Evolutionary conservation across 345 rosid species (phyloP).

Genomic region (Salix viminalis): DNA sequence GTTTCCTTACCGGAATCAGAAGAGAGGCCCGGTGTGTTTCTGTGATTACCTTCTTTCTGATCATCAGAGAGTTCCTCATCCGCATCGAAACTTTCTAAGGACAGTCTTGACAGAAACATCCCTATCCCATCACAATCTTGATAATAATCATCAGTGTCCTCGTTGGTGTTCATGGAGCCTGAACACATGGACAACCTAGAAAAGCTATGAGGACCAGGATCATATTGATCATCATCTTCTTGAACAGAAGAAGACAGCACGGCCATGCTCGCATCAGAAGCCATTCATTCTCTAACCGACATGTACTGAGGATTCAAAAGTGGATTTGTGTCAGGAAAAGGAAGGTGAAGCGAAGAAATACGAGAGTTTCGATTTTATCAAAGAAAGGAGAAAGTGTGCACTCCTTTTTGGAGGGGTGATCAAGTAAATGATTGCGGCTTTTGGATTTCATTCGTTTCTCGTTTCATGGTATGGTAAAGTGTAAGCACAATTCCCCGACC

Average conservation of each 20-base stretch:
- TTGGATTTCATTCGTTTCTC: constrained; percentile 24
- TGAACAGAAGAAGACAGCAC: constrained; percentile 24
- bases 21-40: constrained; percentile 24
- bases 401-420: background rate
- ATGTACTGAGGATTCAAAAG: background rate
- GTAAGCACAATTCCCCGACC: background rate
- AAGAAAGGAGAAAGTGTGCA: background rate
- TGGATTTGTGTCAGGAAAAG: background rate
- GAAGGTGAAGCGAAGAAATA: background rate
- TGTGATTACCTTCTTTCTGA: constrained; percentile 16
- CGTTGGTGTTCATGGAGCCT: constrained; percentile 51
- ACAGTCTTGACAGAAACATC: constrained; percentile 43
- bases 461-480: constrained; percentile 15
- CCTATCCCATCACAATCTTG: constrained; percentile 20
- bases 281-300: constrained; percentile 26
- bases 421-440: constrained; percentile 10
- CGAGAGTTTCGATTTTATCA: background rate
- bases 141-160: constrained; percentile 27
- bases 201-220: constrained; percentile 37
- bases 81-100: constrained; percentile 69
- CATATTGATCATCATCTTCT: constrained; percentile 21
- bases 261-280: constrained; percentile 42
- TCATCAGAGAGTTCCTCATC: constrained; percentile 71
- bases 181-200: constrained; percentile 76
- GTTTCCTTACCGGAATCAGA: constrained; percentile 63